A percentile compares a stretch with the other conserved stretches of the same genome.
Conservation (phyloP, 768 basidiomycete species). For the Phylloporus sp. region DNA sequence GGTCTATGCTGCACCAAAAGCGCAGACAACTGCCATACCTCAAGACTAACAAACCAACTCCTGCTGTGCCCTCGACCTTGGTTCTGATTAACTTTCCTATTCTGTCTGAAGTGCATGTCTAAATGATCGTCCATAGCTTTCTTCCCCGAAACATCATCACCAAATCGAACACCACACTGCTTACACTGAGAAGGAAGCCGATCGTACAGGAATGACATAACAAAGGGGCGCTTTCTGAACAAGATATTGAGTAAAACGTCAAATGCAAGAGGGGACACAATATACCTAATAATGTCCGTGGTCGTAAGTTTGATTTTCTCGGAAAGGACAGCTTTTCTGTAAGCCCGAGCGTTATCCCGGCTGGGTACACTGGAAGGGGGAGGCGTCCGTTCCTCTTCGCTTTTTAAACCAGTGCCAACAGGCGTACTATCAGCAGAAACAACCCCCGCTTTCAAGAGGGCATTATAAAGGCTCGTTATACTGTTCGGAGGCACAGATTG, state of each 20-base stretch:
- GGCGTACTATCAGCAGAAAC: conserved; percentile 56
- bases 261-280: conserved; percentile 15
- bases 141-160: conserved; percentile 67
- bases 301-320: conserved; percentile 61
- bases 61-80: conserved; percentile 83
- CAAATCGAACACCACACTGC: conserved; percentile 88
- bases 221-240: conserved; percentile 45
- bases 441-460: conserved; percentile 77
- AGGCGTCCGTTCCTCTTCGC: conserved; percentile 25
- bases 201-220: conserved; percentile 68
- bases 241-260: conserved; percentile 17
- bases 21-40: conserved; percentile 50
- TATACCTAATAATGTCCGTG: conserved; percentile 68
- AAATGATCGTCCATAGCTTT: conserved; percentile 82
- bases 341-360: conserved; percentile 51
- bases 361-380: conserved; percentile 34
- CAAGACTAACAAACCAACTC: conserved; percentile 81
- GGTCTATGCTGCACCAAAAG: conserved; percentile 5
- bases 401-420: conserved; percentile 40
- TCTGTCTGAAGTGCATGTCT: conserved; percentile 96
- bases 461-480: conserved; percentile 59
- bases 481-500: conserved; percentile 29
- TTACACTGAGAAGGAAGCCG: conserved; percentile 81
- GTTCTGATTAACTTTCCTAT: conserved; percentile 75
- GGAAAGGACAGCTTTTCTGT: conserved; percentile 56